A percentile compares a stretch with the other conserved stretches of the same genome.
phyloP scores from a whole-genome alignment of 2,329 filamentous ascomycete genomes.

The Aspergillus novofumigatus region DNA sequence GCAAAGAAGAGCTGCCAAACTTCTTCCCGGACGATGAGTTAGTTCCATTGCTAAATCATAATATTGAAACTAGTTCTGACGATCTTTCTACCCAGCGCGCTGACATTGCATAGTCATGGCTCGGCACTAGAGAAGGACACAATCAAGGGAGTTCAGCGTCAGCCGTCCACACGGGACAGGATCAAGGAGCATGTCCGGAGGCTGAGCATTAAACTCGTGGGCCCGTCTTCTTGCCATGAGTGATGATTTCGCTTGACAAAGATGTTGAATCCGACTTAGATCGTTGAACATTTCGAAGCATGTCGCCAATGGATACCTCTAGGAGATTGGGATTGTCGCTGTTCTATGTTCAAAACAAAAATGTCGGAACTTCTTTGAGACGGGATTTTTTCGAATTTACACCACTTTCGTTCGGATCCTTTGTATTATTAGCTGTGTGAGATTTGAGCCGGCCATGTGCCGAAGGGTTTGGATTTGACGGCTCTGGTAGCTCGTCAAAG shows the following conservation, averaged over 20 bases:
- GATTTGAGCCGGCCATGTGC: constrained; percentile 16
- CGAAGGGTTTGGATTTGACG: constrained; percentile 19
- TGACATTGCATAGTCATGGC: constrained; percentile 31
- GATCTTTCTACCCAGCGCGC: constrained; percentile 25
- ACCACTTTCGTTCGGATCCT: constrained; percentile 13
- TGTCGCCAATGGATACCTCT: constrained; percentile 2
- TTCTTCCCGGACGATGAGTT: constrained; percentile 38
- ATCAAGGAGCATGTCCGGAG: constrained; percentile 26
- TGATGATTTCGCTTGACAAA: neutral
- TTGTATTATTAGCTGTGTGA: constrained; percentile 11
- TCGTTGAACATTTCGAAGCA: neutral
- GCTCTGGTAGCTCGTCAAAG: constrained; percentile 34
- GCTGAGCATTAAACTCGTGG: constrained; percentile 25
- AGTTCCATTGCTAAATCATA: constrained; percentile 18
- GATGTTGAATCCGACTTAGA: neutral
- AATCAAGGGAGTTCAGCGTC: constrained; percentile 21
- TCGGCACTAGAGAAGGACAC: constrained; percentile 27
- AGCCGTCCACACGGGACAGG: constrained; percentile 26
- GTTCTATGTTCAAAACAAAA: constrained; percentile 32
- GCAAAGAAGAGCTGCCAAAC: constrained; percentile 39
- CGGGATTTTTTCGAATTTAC: constrained; percentile 33
- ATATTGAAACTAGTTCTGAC: constrained; percentile 22
- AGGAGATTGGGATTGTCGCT: neutral
- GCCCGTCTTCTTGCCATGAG: constrained; percentile 15
- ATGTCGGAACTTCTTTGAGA: constrained; percentile 43